A percentile compares a stretch with the other conserved stretches of the same genome.
Evolutionary conservation across 2,329 filamentous ascomycete genomes (phyloP).

Genomic region (Acrocalymma vagum): DNA sequence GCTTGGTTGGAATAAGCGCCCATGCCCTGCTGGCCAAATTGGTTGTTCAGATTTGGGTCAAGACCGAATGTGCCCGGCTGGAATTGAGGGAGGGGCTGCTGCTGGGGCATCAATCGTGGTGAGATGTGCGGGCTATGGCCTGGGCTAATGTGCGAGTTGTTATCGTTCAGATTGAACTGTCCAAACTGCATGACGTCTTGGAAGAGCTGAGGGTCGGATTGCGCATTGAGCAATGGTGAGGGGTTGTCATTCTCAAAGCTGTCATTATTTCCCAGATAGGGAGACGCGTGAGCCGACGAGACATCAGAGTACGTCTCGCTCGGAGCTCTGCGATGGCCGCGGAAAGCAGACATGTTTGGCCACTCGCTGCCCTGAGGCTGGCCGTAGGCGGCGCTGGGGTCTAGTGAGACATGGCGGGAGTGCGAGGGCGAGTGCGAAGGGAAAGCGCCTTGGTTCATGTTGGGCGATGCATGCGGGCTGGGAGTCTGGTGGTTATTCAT

Average conservation of each 20-base stretch:
- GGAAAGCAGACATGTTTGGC: conserved; percentile 70
- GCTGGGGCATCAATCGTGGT: conserved; percentile 73
- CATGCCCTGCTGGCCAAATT: conserved; percentile 56
- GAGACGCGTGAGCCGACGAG: conserved; percentile 84
- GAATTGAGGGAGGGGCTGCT: conserved; percentile 61
- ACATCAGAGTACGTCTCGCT: conserved; percentile 91
- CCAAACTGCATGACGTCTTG: conserved; percentile 81
- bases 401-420: conserved; percentile 68
- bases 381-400: conserved; percentile 68
- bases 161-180: conserved; percentile 74
- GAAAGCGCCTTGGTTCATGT: conserved; percentile 61
- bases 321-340: conserved; percentile 81
- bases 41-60: conserved; percentile 55
- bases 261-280: conserved; percentile 80
- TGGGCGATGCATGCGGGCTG: conserved; percentile 63
- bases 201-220: conserved; percentile 75
- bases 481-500: conserved; percentile 61
- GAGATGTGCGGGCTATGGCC: conserved; percentile 77
- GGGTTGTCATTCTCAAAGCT: conserved; percentile 79
- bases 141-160: conserved; percentile 62
- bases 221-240: conserved; percentile 80
- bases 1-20: conserved; percentile 60
- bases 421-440: conserved; percentile 63
- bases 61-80: conserved; percentile 58
- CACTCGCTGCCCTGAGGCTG: conserved; percentile 64